phyloP scores from a whole-genome alignment of 352 stramenopile genomes.

The Pythium pyrilobum region DNA sequence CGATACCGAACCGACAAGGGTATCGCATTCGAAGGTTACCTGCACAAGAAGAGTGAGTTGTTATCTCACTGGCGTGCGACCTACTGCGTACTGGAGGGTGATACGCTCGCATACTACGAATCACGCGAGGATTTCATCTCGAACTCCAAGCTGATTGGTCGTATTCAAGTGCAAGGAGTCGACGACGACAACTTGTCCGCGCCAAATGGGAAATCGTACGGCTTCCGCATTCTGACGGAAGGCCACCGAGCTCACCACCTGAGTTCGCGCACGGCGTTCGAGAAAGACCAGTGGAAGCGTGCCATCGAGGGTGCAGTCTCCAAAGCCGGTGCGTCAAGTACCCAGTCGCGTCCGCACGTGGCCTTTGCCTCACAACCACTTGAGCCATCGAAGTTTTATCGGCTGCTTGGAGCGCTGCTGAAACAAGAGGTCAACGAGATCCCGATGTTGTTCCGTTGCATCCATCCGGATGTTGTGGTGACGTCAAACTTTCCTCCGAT shows the following conservation, averaged over 20 bases:
- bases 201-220: slow-evolving; percentile 51
- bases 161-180: slow-evolving; percentile 61
- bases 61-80: slow-evolving; percentile 60
- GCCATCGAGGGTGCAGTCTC: slow-evolving; percentile 67
- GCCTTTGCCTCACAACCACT: slow-evolving; percentile 72
- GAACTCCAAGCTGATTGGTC: slow-evolving; percentile 70
- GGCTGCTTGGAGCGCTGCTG: slow-evolving; percentile 53
- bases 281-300: slow-evolving; percentile 80
- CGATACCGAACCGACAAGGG: slow-evolving; percentile 59
- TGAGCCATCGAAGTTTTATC: slow-evolving; percentile 69
- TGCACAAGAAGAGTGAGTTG: slow-evolving; percentile 82
- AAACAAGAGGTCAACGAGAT: slow-evolving; percentile 72
- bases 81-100: slow-evolving; percentile 77
- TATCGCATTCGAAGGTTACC: slow-evolving; percentile 79
- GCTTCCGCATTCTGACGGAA: slow-evolving; percentile 62
- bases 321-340: slow-evolving; percentile 14
- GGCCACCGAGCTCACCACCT: slow-evolving; percentile 65
- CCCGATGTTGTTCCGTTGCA: slow-evolving; percentile 66
- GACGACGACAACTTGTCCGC: slow-evolving; percentile 38
- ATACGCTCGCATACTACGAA: slow-evolving; percentile 75
- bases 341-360: slow-evolving; percentile 27
- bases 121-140: slow-evolving; percentile 79
- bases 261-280: slow-evolving; percentile 68
- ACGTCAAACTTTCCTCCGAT: slow-evolving; percentile 84
- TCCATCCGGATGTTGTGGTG: slow-evolving; percentile 71